phyloP scores from a whole-genome alignment of 192 early-diverging fungal genomes.

The Chytriomyces sp. region DNA sequence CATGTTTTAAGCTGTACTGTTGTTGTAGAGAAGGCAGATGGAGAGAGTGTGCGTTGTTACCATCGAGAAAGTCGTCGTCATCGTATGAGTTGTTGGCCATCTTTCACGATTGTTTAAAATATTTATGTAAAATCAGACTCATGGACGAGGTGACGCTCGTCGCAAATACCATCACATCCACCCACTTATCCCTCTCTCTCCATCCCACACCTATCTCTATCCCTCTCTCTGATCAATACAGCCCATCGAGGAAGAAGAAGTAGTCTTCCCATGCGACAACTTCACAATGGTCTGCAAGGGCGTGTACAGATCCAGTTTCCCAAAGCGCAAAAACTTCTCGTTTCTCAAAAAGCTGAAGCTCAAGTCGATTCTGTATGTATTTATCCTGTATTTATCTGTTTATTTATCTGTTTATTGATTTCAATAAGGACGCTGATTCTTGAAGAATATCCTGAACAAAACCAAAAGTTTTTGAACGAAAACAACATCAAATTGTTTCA shows the following conservation, averaged over 20 bases:
- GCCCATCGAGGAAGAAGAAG: constrained; percentile 13
- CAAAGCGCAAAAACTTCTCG: constrained; percentile 93
- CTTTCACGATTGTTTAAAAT: too few relatives aligned
- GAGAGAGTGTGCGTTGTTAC: too few relatives aligned
- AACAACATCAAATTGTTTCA: constrained; percentile 87
- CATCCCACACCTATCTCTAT: too few relatives aligned
- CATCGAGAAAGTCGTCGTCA: too few relatives aligned
- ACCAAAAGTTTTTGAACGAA: constrained; percentile 86
- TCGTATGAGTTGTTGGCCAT: too few relatives aligned
- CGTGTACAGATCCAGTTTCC: constrained; percentile 94
- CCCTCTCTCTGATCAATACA: not conserved
- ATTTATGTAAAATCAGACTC: too few relatives aligned
- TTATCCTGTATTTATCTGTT: not conserved
- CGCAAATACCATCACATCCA: too few relatives aligned
- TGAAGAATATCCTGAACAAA: constrained; percentile 96
- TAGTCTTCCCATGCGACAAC: constrained; percentile 21
- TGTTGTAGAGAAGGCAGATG: too few relatives aligned
- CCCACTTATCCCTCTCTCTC: too few relatives aligned
- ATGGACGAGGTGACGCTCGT: too few relatives aligned
- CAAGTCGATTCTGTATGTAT: constrained; percentile 80
- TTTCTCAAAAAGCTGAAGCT: constrained; percentile 91
- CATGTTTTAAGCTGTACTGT: too few relatives aligned
- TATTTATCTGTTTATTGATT: not conserved
- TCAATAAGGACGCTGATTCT: constrained; percentile 69
- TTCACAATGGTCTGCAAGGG: constrained; percentile 60